A percentile compares a stretch with the other conserved stretches of the same genome.
Conservation (phyloP, 163 green algal species). For the Scenedesmus sp. region DNA sequence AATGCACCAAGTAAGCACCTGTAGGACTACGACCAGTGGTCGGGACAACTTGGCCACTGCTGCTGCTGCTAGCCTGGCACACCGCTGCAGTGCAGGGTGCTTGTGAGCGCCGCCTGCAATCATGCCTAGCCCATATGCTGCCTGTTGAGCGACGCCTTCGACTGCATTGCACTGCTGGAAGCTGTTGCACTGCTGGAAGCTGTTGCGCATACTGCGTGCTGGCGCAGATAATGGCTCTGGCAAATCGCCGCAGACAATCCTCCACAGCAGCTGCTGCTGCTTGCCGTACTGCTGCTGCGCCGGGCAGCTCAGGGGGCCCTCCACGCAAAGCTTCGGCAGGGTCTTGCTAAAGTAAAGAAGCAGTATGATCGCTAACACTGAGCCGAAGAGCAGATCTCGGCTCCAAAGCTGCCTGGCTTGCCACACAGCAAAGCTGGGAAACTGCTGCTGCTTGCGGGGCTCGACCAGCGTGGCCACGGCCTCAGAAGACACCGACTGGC, state of each 20-base stretch:
- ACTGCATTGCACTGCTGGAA: background rate
- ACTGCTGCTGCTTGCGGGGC: background rate
- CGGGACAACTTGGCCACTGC: background rate
- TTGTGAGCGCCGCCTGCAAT: background rate
- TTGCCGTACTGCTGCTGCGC: background rate
- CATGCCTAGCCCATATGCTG: background rate
- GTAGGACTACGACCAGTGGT: background rate
- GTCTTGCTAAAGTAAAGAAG: background rate
- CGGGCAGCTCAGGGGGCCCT: background rate
- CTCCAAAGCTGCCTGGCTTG: background rate
- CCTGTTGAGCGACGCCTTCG: background rate
- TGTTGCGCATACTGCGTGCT: background rate
- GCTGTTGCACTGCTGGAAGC: background rate
- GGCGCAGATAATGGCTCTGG: no score
- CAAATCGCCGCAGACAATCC: background rate
- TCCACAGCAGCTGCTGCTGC: slow-evolving; percentile 1
- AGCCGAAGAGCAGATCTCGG: background rate
- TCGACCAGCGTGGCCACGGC: no score
- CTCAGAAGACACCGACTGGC: background rate
- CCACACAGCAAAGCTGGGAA: background rate
- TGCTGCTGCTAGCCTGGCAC: background rate
- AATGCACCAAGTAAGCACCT: background rate
- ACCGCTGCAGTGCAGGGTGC: background rate
- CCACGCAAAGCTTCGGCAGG: background rate
- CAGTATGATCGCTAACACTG: background rate